A percentile compares a stretch with the other conserved stretches of the same genome.
Conservation (phyloP, 1,284 basidiomycete genomes). For the Phellinidium pouzarii region DNA sequence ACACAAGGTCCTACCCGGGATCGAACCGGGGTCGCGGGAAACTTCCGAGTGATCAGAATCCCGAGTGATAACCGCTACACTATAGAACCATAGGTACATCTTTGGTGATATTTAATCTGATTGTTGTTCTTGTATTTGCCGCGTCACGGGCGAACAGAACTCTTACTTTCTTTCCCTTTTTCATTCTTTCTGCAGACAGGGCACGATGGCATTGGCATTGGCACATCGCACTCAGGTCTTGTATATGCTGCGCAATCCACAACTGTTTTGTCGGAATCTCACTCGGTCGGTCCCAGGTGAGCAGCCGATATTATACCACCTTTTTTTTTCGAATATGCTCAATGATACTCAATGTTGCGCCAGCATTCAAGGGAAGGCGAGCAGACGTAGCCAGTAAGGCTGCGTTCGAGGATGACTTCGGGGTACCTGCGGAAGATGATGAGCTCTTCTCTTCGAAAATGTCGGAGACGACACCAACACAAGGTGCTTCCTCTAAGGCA, state of each 20-base stretch:
- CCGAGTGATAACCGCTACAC: conserved; percentile 56
- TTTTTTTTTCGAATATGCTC: not conserved
- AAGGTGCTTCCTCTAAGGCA: not conserved
- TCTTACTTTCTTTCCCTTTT: not conserved
- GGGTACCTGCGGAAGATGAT: not conserved
- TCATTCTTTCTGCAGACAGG: not conserved
- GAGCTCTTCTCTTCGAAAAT: conserved; percentile 7
- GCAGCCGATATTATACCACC: not conserved
- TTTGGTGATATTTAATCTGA: not conserved
- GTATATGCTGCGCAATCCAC: not conserved
- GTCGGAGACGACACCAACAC: not conserved
- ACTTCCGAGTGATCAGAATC: conserved; percentile 40
- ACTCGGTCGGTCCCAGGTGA: conserved; percentile 2
- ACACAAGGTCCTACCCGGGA: conserved; percentile 15
- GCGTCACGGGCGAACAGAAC: not conserved
- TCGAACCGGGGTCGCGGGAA: conserved; percentile 18
- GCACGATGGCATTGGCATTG: not conserved
- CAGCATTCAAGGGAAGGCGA: conserved; percentile 2
- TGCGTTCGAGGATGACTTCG: conserved; percentile 5
- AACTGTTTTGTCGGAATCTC: not conserved
- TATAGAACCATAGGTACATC: conserved; percentile 24
- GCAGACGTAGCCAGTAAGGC: not conserved
- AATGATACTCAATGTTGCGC: not conserved
- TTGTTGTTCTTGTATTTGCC: not conserved
- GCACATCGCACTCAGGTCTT: not conserved